Evolutionary conservation across 2,329 filamentous ascomycete genomes (phyloP).

Genomic region (Phialophora tarda): DNA sequence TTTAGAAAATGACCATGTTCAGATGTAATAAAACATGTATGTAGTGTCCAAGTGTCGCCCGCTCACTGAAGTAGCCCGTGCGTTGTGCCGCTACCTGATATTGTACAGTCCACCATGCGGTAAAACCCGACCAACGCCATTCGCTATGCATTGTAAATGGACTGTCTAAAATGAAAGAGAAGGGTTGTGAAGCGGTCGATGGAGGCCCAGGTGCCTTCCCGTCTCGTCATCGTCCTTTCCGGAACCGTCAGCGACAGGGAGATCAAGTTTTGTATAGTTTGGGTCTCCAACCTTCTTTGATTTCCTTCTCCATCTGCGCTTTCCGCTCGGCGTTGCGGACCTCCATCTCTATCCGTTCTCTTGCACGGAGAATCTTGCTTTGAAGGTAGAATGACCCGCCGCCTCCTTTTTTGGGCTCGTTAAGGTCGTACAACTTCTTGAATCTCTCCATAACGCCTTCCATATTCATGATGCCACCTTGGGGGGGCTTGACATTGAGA

Average conservation of each 20-base stretch:
- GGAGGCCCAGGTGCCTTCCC: slow-evolving; percentile 10
- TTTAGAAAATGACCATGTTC: not conserved
- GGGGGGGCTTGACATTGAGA: slow-evolving; percentile 89
- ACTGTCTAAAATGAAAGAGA: slow-evolving; percentile 15
- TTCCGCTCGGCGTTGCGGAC: slow-evolving; percentile 73
- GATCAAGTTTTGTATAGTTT: slow-evolving; percentile 90
- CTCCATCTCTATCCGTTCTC: slow-evolving; percentile 91
- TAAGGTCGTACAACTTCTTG: slow-evolving; percentile 91
- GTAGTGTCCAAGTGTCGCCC: slow-evolving; percentile 3
- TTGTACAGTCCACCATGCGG: slow-evolving; percentile 29
- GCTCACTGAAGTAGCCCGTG: slow-evolving; percentile 8
- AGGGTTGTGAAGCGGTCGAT: slow-evolving; percentile 8
- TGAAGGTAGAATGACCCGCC: slow-evolving; percentile 93
- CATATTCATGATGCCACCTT: slow-evolving; percentile 75
- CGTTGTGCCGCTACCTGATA: slow-evolving; percentile 7
- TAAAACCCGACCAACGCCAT: slow-evolving; percentile 32
- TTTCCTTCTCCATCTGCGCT: slow-evolving; percentile 74
- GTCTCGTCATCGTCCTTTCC: slow-evolving; percentile 38
- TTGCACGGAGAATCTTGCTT: slow-evolving; percentile 90
- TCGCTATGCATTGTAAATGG: slow-evolving; percentile 35
- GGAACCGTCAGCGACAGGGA: slow-evolving; percentile 36
- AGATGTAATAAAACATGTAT: slow-evolving; percentile 6
- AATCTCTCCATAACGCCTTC: slow-evolving; percentile 83
- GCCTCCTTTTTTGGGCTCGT: slow-evolving; percentile 85
- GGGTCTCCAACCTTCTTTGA: slow-evolving; percentile 87